Conservation (phyloP, 2,329 filamentous ascomycete genomes). For the Capronia coronata region DNA sequence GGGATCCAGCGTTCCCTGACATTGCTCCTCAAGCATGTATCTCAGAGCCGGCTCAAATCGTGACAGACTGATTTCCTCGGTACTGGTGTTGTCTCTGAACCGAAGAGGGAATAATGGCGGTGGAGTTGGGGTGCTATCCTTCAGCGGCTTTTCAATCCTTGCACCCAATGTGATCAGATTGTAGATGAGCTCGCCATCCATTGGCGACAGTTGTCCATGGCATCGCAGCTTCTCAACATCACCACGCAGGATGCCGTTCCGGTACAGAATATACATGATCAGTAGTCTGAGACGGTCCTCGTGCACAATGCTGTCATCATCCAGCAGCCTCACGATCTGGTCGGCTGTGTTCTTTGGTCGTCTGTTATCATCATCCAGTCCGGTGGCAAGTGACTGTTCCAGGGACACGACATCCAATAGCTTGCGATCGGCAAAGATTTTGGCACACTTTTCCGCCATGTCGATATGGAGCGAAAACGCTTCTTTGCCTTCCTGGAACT, state of each 20-base stretch:
- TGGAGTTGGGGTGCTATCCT: slow-evolving; percentile 63
- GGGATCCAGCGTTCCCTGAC: slow-evolving; percentile 61
- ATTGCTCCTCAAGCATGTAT: slow-evolving; percentile 69
- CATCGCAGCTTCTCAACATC: slow-evolving; percentile 79
- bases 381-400: slow-evolving; percentile 87
- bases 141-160: slow-evolving; percentile 63
- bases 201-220: slow-evolving; percentile 70
- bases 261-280: slow-evolving; percentile 76
- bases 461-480: slow-evolving; percentile 88
- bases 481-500: slow-evolving; percentile 94
- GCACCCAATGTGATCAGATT: slow-evolving; percentile 78
- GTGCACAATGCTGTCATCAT: slow-evolving; percentile 67
- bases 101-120: slow-evolving; percentile 60
- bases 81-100: slow-evolving; percentile 31
- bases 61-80: slow-evolving; percentile 76
- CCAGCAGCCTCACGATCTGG: slow-evolving; percentile 77
- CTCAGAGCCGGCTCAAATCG: slow-evolving; percentile 79
- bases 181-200: slow-evolving; percentile 64
- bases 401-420: slow-evolving; percentile 78
- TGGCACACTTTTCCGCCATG: slow-evolving; percentile 98
- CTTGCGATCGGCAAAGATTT: slow-evolving; percentile 77
- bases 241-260: slow-evolving; percentile 73
- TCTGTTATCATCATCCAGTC: slow-evolving; percentile 83
- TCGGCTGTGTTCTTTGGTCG: slow-evolving; percentile 87
- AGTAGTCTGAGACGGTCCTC: slow-evolving; percentile 78